phyloP scores from a whole-genome alignment of 1,139 yeast genomes.

The Pichia sp. region DNA sequence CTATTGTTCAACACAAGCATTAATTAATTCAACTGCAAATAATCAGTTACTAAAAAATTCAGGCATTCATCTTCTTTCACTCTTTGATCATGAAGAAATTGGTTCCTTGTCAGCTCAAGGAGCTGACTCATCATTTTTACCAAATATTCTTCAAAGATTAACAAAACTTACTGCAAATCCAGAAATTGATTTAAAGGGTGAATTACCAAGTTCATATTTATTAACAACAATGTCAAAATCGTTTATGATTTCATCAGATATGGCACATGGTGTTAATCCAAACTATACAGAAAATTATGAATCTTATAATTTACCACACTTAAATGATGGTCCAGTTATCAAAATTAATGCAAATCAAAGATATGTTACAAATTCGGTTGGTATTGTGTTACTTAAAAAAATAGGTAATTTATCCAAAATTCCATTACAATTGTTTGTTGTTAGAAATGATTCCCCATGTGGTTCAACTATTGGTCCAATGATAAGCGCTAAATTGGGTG shows the following conservation, averaged over 20 bases:
- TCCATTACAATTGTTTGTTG: slow-evolving; percentile 80
- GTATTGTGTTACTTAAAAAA: slow-evolving; percentile 70
- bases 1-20: slow-evolving; percentile 67
- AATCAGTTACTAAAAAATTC: slow-evolving; percentile 36
- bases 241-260: slow-evolving; percentile 85
- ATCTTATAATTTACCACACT: slow-evolving; percentile 64
- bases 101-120: slow-evolving; percentile 95
- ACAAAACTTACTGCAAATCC: slow-evolving; percentile 42
- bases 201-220: slow-evolving; percentile 32
- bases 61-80: slow-evolving; percentile 65
- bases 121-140: slow-evolving; percentile 86
- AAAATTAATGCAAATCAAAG: slow-evolving; percentile 93
- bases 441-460: slow-evolving; percentile 86
- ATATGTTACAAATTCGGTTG: slow-evolving; percentile 89
- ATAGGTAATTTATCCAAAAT: slow-evolving; percentile 61
- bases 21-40: slow-evolving; percentile 46
- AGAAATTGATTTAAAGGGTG: slow-evolving; percentile 31
- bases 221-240: slow-evolving; percentile 73
- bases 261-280: slow-evolving; percentile 97
- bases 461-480: slow-evolving; percentile 97
- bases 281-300: slow-evolving; percentile 78
- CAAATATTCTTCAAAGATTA: slow-evolving; percentile 66
- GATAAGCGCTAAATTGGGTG: slow-evolving; percentile 79
- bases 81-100: slow-evolving; percentile 93
- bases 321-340: slow-evolving; percentile 88